phyloP scores from a whole-genome alignment of 2,329 filamentous ascomycete genomes.

The Sporothrix phasma region DNA sequence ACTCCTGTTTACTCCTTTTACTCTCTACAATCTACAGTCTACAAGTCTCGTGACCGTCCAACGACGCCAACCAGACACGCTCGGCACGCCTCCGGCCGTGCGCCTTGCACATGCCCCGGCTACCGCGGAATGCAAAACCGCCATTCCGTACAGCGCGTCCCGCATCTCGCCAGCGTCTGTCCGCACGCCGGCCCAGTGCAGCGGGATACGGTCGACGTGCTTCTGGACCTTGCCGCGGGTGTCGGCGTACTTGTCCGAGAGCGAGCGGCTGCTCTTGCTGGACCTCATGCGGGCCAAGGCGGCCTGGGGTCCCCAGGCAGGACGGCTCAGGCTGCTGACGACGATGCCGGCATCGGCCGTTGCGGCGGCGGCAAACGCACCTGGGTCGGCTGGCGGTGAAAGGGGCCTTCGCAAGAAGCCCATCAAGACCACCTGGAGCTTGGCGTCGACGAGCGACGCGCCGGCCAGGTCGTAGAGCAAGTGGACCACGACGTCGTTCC shows the following conservation, averaged over 20 bases:
- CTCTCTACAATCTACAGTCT: too few species aligned
- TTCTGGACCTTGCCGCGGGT: constrained; percentile 41
- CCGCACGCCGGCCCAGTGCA: constrained; percentile 50
- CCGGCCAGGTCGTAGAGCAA: constrained; percentile 43
- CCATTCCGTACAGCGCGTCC: constrained; percentile 40
- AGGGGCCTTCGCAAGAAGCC: constrained; percentile 43
- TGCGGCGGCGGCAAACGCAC: constrained; percentile 25
- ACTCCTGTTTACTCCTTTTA: too few species aligned
- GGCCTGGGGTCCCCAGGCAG: constrained; percentile 35
- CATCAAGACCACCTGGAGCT: constrained; percentile 48
- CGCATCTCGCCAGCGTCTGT: constrained; percentile 36
- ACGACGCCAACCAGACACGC: too few species aligned
- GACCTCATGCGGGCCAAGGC: constrained; percentile 31
- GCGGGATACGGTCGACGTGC: constrained; percentile 46
- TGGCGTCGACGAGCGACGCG: constrained; percentile 31
- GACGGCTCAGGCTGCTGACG: constrained; percentile 37
- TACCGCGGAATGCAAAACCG: constrained; percentile 35
- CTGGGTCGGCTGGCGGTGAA: constrained; percentile 19
- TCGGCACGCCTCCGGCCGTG: too few species aligned
- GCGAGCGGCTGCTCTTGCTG: constrained; percentile 32
- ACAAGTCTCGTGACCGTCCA: too few species aligned
- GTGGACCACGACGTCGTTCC: constrained; percentile 37
- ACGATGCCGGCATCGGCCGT: constrained; percentile 34
- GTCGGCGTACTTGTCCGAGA: constrained; percentile 38
- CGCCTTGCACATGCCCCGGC: neutral